Base-by-base conservation (phyloP, 164 flowering plant species). In the grape (Vitis vinifera) region DNA sequence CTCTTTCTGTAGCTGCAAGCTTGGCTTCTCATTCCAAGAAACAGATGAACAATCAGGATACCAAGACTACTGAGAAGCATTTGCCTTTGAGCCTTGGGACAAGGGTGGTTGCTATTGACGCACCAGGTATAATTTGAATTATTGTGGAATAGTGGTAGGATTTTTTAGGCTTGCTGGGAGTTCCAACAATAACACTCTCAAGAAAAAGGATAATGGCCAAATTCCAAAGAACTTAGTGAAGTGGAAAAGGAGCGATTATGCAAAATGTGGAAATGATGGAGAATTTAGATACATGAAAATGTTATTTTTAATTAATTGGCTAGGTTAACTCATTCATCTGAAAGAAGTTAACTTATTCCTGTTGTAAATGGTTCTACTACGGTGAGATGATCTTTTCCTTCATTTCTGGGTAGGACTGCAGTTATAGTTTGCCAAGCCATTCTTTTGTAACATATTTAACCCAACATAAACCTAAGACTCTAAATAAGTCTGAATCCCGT, bases 1-100 rank as follows among this genome's bases (percentile, higher is more conserved):
- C 91, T 15, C 75, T 91, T 63, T 73, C 84, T 48, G 84, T 86
- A 76, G 92, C 88, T 73, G 84, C 86, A 55, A 69, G 29, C 57
- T 7, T 73, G 53, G 76, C 88, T 66, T 89, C 95, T 70, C 61
- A 65, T 16, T 71, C 87, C 52, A 80, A 80, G 73, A 83, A 79
- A 70, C 72, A 70, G 66, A 80, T 68, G 44, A 58, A 58, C 10
- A 64, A 47, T 44, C 23, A 12, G 29, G 47, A 68, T 66, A 31
- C 67, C 56, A 66, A 73, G 70, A n/a, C 69, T 31, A 49, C 14
- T 37, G 68, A n/a, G 27, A 83, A 75, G 57, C 17, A 17, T 16
- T 71, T 71, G 2, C 68, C 79, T 58, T 15, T 51, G 11, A 73
- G 66, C 61, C 73, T 61, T 9, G 73, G 14, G 51, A 63, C 49